These are phyloP conservation scores for Arachis hypogaea DNA, from an alignment of 306 rosid genomes.

Conservation along the genomic window DNA sequence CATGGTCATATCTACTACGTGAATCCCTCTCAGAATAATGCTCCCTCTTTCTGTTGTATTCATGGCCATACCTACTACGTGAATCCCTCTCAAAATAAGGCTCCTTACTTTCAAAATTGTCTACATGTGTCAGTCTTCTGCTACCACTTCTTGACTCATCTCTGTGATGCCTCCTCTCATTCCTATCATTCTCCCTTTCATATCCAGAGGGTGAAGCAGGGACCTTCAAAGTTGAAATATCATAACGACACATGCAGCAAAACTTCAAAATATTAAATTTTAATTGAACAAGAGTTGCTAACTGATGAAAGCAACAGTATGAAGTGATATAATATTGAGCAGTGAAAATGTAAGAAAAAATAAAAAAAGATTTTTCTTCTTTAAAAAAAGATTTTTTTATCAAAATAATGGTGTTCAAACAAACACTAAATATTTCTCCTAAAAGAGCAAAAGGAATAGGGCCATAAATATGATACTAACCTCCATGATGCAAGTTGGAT, in stretches of 20 bases:
- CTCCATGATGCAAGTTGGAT: constrained; percentile 33
- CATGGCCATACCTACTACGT: constrained; percentile 60
- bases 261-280: neutral
- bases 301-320: constrained; percentile 5
- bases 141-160: constrained; percentile 59
- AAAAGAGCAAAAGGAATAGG: constrained; percentile 14
- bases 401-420: too few relatives aligned
- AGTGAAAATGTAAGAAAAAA: neutral
- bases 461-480: constrained; percentile 28
- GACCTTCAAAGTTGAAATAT: constrained; percentile 54
- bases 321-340: constrained; percentile 8
- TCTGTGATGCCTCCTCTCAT: constrained; percentile 58
- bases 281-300: constrained; percentile 15
- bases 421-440: neutral
- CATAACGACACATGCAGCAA: constrained; percentile 31
- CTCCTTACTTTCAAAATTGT: constrained; percentile 49
- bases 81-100: constrained; percentile 64
- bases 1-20: constrained; percentile 52
- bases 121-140: constrained; percentile 50
- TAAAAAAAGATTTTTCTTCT: too few relatives aligned
- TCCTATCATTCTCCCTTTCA: constrained; percentile 53
- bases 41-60: constrained; percentile 55
- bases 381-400: too few relatives aligned
- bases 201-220: constrained; percentile 52
- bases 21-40: constrained; percentile 64